phyloP scores from a whole-genome alignment of 2,329 filamentous ascomycete species.

The Emericellopsis atlantica region DNA sequence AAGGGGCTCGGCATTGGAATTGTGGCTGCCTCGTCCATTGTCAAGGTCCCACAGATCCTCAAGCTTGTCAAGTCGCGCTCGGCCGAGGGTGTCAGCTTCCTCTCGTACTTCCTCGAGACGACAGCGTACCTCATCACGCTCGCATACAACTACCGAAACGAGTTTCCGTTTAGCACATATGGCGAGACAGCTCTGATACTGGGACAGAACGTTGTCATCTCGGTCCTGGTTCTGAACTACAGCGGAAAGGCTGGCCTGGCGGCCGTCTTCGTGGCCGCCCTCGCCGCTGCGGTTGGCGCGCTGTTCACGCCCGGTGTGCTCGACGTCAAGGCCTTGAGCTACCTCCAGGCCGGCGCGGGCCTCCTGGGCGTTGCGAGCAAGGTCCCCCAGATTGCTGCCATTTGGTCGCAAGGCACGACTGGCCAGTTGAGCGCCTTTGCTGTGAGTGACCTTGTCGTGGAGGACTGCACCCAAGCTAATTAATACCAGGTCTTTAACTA shows the following conservation, averaged over 20 bases:
- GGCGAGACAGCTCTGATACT: slow-evolving; percentile 90
- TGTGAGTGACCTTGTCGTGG: slow-evolving; percentile 31
- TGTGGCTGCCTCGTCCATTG: slow-evolving; percentile 76
- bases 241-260: slow-evolving; percentile 55
- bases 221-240: slow-evolving; percentile 75
- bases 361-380: slow-evolving; percentile 79
- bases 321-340: slow-evolving; percentile 53
- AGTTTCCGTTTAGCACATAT: slow-evolving; percentile 92
- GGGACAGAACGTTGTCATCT: slow-evolving; percentile 84
- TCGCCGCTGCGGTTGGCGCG: slow-evolving; percentile 57
- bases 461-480: background rate
- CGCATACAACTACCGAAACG: slow-evolving; percentile 82
- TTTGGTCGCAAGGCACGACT: slow-evolving; percentile 75
- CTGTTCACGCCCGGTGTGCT: slow-evolving; percentile 58
- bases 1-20: slow-evolving; percentile 92
- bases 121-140: slow-evolving; percentile 76
- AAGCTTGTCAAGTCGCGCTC: slow-evolving; percentile 78
- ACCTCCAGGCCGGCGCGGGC: slow-evolving; percentile 76
- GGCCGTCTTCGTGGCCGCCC: slow-evolving; percentile 63
- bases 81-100: slow-evolving; percentile 73
- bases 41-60: slow-evolving; percentile 94
- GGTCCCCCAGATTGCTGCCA: slow-evolving; percentile 80
- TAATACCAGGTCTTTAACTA: slow-evolving; percentile 90
- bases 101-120: slow-evolving; percentile 88
- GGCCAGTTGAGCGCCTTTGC: slow-evolving; percentile 95